A percentile compares a stretch with the other conserved stretches of the same genome.
Evolutionary conservation across 2,329 filamentous ascomycete genomes (phyloP).

Genomic region (Aspergillus sergii): DNA sequence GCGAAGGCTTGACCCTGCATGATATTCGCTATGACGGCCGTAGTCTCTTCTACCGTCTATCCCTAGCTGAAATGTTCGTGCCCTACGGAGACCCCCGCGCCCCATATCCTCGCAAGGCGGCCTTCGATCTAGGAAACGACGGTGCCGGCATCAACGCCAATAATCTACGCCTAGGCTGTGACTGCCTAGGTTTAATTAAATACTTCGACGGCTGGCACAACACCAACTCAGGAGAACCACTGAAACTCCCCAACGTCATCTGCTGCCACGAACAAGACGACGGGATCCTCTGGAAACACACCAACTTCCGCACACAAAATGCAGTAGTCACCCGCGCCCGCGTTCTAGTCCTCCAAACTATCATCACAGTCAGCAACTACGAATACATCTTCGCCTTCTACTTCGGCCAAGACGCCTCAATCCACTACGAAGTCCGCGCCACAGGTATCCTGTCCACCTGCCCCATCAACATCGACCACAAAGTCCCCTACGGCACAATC

Average conservation of each 20-base stretch:
- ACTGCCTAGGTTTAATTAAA: conserved; percentile 49
- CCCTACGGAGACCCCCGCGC: conserved; percentile 47
- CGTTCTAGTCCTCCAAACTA: conserved; percentile 41
- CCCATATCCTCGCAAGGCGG: conserved; percentile 47
- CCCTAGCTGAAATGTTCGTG: conserved; percentile 49
- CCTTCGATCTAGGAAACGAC: conserved; percentile 50
- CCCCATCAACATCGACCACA: conserved; percentile 38
- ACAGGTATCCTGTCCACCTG: conserved; percentile 50
- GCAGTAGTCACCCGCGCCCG: conserved; percentile 37
- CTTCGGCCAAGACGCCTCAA: conserved; percentile 44
- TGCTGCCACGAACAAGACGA: conserved; percentile 47
- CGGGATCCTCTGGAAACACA: conserved; percentile 46
- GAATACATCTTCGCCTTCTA: conserved; percentile 50
- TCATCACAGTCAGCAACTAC: conserved; percentile 48
- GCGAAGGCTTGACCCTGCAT: conserved; percentile 47
- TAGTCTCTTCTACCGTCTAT: conserved; percentile 46
- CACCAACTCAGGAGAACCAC: conserved; percentile 36
- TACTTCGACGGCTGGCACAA: conserved; percentile 47
- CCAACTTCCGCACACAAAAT: conserved; percentile 40
- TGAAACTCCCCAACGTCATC: conserved; percentile 45
- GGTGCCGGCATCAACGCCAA: conserved; percentile 49
- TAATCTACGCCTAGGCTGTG: conserved; percentile 45
- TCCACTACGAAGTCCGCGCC: conserved; percentile 47
- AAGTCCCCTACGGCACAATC: conserved; percentile 41
- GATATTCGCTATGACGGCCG: conserved; percentile 44